Base-by-base conservation (phyloP, 1,284 basidiomycete genomes). In the Ceratobasidium sp. region DNA sequence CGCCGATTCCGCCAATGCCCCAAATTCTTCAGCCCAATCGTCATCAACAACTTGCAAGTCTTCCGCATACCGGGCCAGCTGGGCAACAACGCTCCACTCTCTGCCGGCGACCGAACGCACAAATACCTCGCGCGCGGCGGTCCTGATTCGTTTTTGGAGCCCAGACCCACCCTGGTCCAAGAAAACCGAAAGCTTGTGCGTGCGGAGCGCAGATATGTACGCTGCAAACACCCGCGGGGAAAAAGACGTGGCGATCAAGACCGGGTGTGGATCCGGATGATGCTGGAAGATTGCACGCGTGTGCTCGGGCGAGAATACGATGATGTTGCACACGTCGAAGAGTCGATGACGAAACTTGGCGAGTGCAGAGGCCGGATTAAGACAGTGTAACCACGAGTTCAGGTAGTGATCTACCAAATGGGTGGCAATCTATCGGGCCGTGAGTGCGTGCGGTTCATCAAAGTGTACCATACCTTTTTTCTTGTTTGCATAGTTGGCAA, bases 401-500 rank as follows among this genome's bases (percentile, higher is more conserved):
- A 90, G 73, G 71, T 85, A 78, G 54, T 75, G 76, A 69, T 84
- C 79, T 22, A 85, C 75, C 76, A 90, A 88, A 12, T 77, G 73
- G 57, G 79, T 72, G 73, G 78, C 79, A 53, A 84, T 77, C 86
- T 86, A 71, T 43, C n/a, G 20, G 47, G 45, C 8, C 27, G n/a
- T 47, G 27, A 45, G 25, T 32, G 27, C 8, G 45, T 40, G 17
- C 38, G 25, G 38, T 64, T 49, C 20, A 27, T 38, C 68, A 31
- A 3, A 7, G 17, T 86, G 73, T 91, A 88, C 52, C 25, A 31
- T 35, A 15, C 47, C 90, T 82, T 91, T 91, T 78, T 86, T 89
- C 76, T 87, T 90, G 73, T 84, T 85, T 5, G 83, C 81, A 17
- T 84, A 79, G 75, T 87, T 86, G 17, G 76, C 73, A 35, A 69